A percentile compares a stretch with the other conserved stretches of the same genome.
These are phyloP conservation scores for Leonotis leonurus DNA, from an alignment of 257 asterid genomes.

Conservation along the genomic window DNA sequence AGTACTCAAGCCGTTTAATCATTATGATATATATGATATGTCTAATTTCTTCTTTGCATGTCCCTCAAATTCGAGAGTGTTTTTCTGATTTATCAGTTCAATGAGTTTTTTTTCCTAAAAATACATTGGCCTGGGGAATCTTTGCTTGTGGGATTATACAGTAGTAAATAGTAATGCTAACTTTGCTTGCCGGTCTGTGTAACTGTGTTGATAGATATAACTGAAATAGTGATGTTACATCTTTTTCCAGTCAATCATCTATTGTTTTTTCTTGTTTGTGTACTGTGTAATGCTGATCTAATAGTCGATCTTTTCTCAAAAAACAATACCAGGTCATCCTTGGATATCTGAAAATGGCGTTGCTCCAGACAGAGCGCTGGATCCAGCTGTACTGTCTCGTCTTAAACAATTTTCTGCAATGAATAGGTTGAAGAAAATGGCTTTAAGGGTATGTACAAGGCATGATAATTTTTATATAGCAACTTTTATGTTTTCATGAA, in stretches of 20 bases:
- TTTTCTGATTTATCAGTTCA: neutral
- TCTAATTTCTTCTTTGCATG: neutral
- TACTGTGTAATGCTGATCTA: neutral
- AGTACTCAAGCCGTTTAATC: neutral
- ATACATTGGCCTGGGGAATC: neutral
- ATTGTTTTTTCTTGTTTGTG: neutral
- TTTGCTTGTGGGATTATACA: neutral
- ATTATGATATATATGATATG: neutral
- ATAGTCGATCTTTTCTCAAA: neutral
- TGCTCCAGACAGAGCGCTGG: constrained; percentile 81
- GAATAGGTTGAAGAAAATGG: constrained; percentile 87
- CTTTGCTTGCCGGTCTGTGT: neutral
- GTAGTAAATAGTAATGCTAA: neutral
- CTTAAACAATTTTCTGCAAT: constrained; percentile 86
- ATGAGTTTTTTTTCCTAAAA: neutral
- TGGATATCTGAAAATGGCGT: constrained; percentile 70
- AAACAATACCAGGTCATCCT: constrained; percentile 53
- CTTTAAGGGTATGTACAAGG: constrained; percentile 49
- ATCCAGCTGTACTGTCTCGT: constrained; percentile 83
- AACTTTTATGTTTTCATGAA: neutral
- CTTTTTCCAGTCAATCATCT: neutral
- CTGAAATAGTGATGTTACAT: neutral
- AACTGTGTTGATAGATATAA: neutral
- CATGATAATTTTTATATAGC: neutral
- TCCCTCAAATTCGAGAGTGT: neutral